Evolutionary conservation across 2,329 filamentous ascomycete species (phyloP).

Genomic region (Beauveria varroae): DNA sequence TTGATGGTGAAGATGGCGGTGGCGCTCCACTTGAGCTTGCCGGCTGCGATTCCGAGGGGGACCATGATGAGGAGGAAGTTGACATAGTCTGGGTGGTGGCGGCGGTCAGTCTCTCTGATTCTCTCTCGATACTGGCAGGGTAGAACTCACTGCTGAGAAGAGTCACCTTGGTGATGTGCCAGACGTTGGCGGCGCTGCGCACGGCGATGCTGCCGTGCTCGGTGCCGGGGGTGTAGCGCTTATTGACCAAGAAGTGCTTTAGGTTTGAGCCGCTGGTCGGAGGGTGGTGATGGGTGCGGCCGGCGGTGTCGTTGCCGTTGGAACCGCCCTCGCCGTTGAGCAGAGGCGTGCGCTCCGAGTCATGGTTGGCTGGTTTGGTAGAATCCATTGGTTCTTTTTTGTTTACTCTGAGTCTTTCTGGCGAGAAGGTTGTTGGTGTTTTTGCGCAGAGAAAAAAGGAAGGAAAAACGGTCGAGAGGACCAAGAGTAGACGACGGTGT

Average conservation of each 20-base stretch:
- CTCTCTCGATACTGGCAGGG: neutral
- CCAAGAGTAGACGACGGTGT: neutral
- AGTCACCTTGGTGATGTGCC: constrained; percentile 51
- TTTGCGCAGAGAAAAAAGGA: too few species aligned
- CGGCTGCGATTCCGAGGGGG: constrained; percentile 63
- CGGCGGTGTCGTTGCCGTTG: neutral
- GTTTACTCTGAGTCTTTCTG: neutral
- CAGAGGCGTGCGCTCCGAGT: constrained; percentile 35
- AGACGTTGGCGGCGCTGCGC: constrained; percentile 39
- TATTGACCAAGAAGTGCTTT: constrained; percentile 41
- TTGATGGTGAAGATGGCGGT: constrained; percentile 67
- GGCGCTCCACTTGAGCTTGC: constrained; percentile 53
- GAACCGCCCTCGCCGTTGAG: constrained; percentile 26
- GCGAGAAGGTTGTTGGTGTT: neutral
- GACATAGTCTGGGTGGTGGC: constrained; percentile 39
- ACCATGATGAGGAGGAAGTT: constrained; percentile 70
- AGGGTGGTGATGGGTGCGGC: neutral
- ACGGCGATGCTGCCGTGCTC: constrained; percentile 40
- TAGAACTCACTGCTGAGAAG: constrained; percentile 48
- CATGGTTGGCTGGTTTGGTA: constrained; percentile 22
- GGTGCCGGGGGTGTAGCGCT: constrained; percentile 42
- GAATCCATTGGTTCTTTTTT: constrained; percentile 21
- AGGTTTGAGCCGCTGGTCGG: constrained; percentile 14
- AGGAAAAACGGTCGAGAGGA: neutral
- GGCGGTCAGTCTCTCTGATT: neutral